Conservation (phyloP, 179 eudicot species). For the Nepenthes alata region DNA sequence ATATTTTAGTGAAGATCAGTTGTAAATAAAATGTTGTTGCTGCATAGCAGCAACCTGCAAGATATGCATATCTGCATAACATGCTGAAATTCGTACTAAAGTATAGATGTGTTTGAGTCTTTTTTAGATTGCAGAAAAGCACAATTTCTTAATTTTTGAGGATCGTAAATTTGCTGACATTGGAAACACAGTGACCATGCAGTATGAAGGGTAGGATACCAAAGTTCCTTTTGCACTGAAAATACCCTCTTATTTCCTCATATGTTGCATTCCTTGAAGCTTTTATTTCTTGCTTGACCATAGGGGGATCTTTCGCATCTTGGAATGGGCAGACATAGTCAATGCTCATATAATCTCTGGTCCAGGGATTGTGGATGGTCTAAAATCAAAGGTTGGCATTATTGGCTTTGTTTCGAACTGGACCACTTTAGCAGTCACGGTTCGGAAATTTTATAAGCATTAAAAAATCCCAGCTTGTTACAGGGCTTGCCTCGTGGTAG, state of each 20-base stretch:
- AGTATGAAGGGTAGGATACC: conserved; percentile 71
- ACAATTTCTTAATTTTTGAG: conserved; percentile 83
- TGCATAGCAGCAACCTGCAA: too few relatives aligned
- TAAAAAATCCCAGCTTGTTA: neutral
- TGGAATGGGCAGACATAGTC: conserved; percentile 87
- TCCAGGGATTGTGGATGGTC: conserved; percentile 94
- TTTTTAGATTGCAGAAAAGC: conserved; percentile 85
- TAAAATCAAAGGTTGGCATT: conserved; percentile 59
- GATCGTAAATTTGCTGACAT: conserved; percentile 97
- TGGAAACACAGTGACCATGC: conserved; percentile 93
- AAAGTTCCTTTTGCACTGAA: neutral
- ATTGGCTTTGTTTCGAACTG: neutral
- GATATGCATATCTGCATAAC: neutral
- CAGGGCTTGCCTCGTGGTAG: conserved; percentile 82
- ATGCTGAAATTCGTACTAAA: neutral
- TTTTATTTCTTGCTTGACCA: conserved; percentile 10
- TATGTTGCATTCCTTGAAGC: neutral
- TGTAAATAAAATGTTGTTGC: too few relatives aligned
- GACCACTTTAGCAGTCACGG: neutral
- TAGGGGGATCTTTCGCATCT: conserved; percentile 73
- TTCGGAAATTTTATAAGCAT: neutral
- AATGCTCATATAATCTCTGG: conserved; percentile 78
- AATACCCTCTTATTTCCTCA: neutral
- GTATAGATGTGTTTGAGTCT: neutral
- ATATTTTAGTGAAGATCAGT: too few relatives aligned